These are phyloP conservation scores for Teunomyces stri DNA, from an alignment of 805 yeast genomes.

Conservation along the genomic window DNA sequence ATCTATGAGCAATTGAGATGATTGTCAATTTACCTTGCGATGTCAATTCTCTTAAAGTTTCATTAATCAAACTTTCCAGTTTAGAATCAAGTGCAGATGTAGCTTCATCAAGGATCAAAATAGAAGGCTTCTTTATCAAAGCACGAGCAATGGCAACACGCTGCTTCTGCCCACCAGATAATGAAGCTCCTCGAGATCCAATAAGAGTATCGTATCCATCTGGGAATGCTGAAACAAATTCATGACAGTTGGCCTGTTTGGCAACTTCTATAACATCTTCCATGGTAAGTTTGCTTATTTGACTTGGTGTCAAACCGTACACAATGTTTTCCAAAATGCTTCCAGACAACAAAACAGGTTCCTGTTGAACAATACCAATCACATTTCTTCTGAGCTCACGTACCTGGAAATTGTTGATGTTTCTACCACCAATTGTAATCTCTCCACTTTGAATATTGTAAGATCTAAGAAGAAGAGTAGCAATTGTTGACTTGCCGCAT, in stretches of 20 bases:
- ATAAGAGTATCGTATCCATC: constrained; percentile 59
- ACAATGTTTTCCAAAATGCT: constrained; percentile 53
- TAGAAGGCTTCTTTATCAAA: constrained; percentile 60
- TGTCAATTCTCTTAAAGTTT: constrained; percentile 37
- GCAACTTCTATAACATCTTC: constrained; percentile 45
- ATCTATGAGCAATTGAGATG: constrained; percentile 44
- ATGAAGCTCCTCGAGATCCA: constrained; percentile 54
- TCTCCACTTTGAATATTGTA: constrained; percentile 49
- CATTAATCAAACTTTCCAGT: constrained; percentile 47
- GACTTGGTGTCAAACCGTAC: constrained; percentile 45
- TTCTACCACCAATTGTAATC: constrained; percentile 50
- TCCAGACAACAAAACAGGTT: constrained; percentile 57
- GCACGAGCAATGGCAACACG: constrained; percentile 76
- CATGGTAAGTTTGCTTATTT: constrained; percentile 34
- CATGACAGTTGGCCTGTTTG: constrained; percentile 56
- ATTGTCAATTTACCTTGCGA: constrained; percentile 41
- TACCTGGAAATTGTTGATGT: constrained; percentile 48
- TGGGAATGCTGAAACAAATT: constrained; percentile 53
- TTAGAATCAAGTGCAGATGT: constrained; percentile 60
- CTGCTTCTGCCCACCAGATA: constrained; percentile 79
- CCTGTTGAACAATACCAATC: constrained; percentile 63
- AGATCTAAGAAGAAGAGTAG: constrained; percentile 50
- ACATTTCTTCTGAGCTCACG: constrained; percentile 45
- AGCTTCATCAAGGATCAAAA: constrained; percentile 67
- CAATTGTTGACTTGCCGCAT: constrained; percentile 60